phyloP scores from a whole-genome alignment of 2,329 filamentous ascomycete genomes.

The Triangularia setosa region DNA sequence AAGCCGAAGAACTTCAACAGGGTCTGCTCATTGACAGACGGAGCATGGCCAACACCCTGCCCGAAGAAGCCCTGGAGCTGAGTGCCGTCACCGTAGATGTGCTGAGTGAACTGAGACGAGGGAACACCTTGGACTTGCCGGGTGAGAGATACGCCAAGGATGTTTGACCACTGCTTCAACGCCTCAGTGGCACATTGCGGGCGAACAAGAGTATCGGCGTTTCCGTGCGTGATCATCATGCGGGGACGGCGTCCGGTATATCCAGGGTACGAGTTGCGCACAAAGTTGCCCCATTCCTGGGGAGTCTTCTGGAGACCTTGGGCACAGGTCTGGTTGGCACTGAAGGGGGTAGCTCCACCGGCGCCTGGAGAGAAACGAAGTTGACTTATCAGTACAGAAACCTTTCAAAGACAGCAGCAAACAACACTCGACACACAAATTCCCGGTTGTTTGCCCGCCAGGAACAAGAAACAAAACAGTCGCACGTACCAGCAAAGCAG shows the following conservation, averaged over 20 bases:
- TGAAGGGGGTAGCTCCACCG: constrained; percentile 20
- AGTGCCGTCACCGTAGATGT: constrained; percentile 32
- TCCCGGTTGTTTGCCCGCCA: not conserved
- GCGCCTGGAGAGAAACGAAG: constrained; percentile 11
- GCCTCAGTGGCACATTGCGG: constrained; percentile 26
- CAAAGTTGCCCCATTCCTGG: constrained; percentile 28
- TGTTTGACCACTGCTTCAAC: constrained; percentile 33
- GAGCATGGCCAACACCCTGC: constrained; percentile 29
- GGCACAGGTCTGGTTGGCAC: constrained; percentile 29
- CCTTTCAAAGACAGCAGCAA: not conserved
- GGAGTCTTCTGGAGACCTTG: constrained; percentile 26
- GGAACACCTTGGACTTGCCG: constrained; percentile 28
- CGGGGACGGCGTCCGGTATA: constrained; percentile 30
- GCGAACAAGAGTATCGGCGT: constrained; percentile 28
- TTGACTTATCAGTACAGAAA: not conserved
- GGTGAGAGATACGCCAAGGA: constrained; percentile 25
- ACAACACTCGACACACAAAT: not conserved
- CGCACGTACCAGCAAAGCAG: constrained; percentile 24
- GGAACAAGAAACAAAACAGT: not conserved
- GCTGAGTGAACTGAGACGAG: constrained; percentile 28
- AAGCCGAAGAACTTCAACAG: constrained; percentile 27
- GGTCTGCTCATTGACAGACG: constrained; percentile 28
- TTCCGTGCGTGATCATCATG: constrained; percentile 31
- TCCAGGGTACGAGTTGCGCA: constrained; percentile 28
- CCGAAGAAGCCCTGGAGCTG: constrained; percentile 31